Conservation (phyloP, 2,329 filamentous ascomycete genomes). For the Claviceps sp. region DNA sequence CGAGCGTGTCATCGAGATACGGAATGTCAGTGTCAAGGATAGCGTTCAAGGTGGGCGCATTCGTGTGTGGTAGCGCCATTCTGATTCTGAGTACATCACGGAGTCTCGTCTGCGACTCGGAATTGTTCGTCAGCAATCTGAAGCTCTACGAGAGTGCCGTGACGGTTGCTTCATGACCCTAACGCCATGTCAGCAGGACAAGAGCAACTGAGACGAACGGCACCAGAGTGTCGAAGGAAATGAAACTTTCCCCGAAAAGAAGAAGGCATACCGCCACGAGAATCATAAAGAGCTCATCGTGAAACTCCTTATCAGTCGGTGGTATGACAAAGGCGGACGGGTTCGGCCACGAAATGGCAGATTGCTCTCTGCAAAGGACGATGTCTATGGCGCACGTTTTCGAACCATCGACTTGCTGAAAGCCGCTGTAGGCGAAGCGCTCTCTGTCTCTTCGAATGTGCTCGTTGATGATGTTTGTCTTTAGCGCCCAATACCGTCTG, state of each 20-base stretch:
- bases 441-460: background rate
- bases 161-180: constrained; percentile 13
- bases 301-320: constrained; percentile 8
- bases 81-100: constrained; percentile 9
- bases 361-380: constrained; percentile 1
- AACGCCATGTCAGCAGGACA: background rate
- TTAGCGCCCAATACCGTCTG: background rate
- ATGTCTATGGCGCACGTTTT: constrained; percentile 6
- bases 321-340: background rate
- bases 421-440: background rate
- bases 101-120: constrained; percentile 9
- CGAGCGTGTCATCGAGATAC: constrained; percentile 1
- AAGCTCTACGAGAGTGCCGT: constrained; percentile 10
- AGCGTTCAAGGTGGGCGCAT: background rate
- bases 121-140: constrained; percentile 11
- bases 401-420: background rate
- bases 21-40: background rate
- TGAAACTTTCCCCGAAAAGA: too few relatives aligned
- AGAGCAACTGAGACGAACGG: too few relatives aligned
- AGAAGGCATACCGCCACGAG: constrained; percentile 3
- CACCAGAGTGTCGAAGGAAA: too few relatives aligned
- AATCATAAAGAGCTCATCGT: constrained; percentile 12
- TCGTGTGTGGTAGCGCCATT: constrained; percentile 3
- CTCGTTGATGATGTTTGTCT: background rate
- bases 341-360: background rate